Conservation (phyloP, 768 basidiomycete species). For the Agaricus sinodeliciosus region DNA sequence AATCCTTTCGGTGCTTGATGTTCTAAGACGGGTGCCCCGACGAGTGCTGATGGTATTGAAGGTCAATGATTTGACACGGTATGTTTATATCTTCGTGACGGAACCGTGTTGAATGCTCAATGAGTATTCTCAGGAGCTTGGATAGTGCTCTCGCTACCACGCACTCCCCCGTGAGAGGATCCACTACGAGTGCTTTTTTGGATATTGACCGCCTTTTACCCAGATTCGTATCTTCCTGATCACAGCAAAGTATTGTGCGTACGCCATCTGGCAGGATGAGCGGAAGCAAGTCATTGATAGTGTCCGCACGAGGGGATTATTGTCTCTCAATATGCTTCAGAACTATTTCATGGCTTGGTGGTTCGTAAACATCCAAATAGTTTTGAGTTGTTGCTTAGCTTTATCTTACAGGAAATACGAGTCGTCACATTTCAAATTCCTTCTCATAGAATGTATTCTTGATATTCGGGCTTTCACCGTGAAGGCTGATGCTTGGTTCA, state of each 20-base stretch:
- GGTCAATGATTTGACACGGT: slow-evolving; percentile 81
- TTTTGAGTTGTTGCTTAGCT: not conserved
- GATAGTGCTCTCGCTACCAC: slow-evolving; percentile 87
- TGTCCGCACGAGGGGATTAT: slow-evolving; percentile 45
- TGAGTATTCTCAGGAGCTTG: slow-evolving; percentile 45
- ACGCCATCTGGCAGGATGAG: slow-evolving; percentile 75
- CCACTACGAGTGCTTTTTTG: not conserved
- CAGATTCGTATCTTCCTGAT: slow-evolving; percentile 86
- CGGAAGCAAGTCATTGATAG: slow-evolving; percentile 34
- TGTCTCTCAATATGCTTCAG: slow-evolving; percentile 37
- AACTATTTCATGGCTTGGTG: slow-evolving; percentile 63
- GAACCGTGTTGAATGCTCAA: too few species aligned
- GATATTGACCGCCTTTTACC: slow-evolving; percentile 12
- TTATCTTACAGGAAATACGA: slow-evolving; percentile 47
- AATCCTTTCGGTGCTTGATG: slow-evolving; percentile 78
- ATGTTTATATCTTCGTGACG: slow-evolving; percentile 11
- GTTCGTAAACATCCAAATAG: slow-evolving; percentile 33
- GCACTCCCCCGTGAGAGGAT: slow-evolving; percentile 54
- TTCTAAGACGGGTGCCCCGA: slow-evolving; percentile 80
- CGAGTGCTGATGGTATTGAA: slow-evolving; percentile 81
- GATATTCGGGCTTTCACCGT: slow-evolving; percentile 54
- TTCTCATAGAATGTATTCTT: slow-evolving; percentile 52
- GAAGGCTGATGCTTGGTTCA: slow-evolving; percentile 56
- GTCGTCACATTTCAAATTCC: slow-evolving; percentile 42
- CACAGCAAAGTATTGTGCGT: slow-evolving; percentile 81